Evolutionary conservation across 495 filamentous ascomycete genomes (phyloP).

Genomic region (Annulohypoxylon bovei): DNA sequence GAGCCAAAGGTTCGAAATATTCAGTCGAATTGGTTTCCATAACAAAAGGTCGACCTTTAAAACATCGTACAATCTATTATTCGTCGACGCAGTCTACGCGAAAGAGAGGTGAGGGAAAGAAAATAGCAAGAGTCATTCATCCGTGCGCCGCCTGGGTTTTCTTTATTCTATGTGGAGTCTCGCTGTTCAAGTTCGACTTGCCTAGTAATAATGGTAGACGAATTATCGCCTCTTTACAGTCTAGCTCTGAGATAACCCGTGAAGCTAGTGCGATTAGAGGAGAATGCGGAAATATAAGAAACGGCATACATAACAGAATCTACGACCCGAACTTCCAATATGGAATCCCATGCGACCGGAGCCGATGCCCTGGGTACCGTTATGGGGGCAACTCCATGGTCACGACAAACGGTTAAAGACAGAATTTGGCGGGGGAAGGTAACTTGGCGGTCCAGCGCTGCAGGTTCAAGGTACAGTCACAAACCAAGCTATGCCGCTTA

Average conservation of each 20-base stretch:
- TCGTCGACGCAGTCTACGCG: background rate
- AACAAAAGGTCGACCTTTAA: slow-evolving; percentile 17
- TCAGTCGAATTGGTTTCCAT: slow-evolving; percentile 26
- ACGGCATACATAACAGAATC: slow-evolving; percentile 8
- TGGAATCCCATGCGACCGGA: slow-evolving; percentile 24
- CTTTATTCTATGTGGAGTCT: slow-evolving; percentile 16
- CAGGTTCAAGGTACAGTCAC: slow-evolving; percentile 6
- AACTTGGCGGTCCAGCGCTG: slow-evolving; percentile 5
- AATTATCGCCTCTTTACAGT: slow-evolving; percentile 13
- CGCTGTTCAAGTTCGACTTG: background rate
- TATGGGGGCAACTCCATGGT: slow-evolving; percentile 14
- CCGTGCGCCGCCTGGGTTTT: background rate
- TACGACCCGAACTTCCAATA: slow-evolving; percentile 7
- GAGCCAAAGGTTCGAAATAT: slow-evolving; percentile 13
- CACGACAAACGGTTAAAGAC: slow-evolving; percentile 26
- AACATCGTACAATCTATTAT: slow-evolving; percentile 4
- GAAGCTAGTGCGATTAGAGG: slow-evolving; percentile 33
- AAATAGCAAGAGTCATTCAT: slow-evolving; percentile 3
- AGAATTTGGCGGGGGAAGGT: slow-evolving; percentile 18
- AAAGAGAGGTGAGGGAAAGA: slow-evolving; percentile 8
- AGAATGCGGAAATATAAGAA: slow-evolving; percentile 5
- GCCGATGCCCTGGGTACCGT: slow-evolving; percentile 22
- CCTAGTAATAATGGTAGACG: background rate
- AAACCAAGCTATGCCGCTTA: slow-evolving; percentile 20
- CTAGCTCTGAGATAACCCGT: slow-evolving; percentile 19